Conservation (phyloP, 2,329 filamentous ascomycete genomes). For the Diaporthe capsici region DNA sequence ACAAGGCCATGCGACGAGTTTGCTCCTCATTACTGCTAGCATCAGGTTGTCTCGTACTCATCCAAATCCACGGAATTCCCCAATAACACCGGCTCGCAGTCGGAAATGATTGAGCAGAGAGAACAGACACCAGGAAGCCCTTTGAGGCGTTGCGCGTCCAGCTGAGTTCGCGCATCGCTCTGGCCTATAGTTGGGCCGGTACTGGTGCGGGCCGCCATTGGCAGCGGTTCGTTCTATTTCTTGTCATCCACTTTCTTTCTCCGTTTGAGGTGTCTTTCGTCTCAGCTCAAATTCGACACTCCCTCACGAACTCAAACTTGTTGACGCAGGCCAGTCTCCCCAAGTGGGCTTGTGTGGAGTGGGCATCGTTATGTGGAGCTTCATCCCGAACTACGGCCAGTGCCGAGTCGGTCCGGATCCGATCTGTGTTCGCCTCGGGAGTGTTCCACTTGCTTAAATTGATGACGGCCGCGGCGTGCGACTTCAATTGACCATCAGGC, state of each 20-base stretch:
- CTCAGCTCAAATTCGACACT: background rate
- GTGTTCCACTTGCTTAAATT: slow-evolving; percentile 4
- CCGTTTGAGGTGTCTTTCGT: background rate
- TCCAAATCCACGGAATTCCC: background rate
- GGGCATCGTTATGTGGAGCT: slow-evolving; percentile 8
- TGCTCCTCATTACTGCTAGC: background rate
- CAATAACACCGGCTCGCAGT: background rate
- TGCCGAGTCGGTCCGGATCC: slow-evolving; percentile 26
- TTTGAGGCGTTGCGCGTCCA: background rate
- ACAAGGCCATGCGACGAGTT: background rate
- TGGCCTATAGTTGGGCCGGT: background rate
- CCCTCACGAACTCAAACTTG: background rate
- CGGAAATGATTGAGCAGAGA: background rate
- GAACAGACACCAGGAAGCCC: background rate
- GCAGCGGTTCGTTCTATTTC: background rate
- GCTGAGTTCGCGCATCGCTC: background rate
- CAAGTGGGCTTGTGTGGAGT: background rate
- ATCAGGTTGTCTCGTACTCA: background rate
- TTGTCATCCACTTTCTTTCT: background rate
- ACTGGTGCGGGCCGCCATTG: too few relatives aligned
- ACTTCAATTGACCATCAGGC: background rate
- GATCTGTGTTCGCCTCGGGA: background rate
- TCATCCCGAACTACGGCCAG: slow-evolving; percentile 22
- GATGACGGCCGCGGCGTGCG: background rate
- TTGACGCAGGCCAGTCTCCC: background rate